A percentile compares a stretch with the other conserved stretches of the same genome.
Conservation (phyloP, 139 green algal genomes). For the Marvania coccoides region DNA sequence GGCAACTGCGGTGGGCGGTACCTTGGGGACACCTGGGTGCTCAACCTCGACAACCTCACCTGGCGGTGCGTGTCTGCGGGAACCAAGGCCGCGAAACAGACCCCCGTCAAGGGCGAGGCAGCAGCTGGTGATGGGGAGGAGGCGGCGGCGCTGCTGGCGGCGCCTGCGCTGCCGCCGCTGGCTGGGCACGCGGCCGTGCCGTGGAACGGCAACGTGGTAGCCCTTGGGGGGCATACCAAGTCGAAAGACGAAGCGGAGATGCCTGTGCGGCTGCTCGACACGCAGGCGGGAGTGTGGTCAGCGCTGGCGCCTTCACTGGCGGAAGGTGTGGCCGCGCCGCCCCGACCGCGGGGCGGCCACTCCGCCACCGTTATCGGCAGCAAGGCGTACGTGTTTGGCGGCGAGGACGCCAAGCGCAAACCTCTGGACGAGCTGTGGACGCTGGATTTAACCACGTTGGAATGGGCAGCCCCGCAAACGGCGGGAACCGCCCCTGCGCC, state of each 20-base stretch:
- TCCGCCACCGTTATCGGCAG: conserved; percentile 49
- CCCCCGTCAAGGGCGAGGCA: too few relatives aligned
- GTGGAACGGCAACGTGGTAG: conserved; percentile 53
- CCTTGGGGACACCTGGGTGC: conserved; percentile 73
- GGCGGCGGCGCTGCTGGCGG: not conserved
- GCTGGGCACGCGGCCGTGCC: conserved; percentile 48
- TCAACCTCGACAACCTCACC: conserved; percentile 63
- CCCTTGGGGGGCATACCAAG: conserved; percentile 75
- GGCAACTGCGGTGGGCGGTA: conserved; percentile 87
- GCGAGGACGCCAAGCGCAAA: conserved; percentile 62
- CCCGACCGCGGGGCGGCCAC: conserved; percentile 67
- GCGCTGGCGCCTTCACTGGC: not conserved
- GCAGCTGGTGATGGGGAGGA: not conserved
- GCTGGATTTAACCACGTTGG: conserved; percentile 57
- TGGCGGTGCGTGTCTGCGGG: conserved; percentile 44
- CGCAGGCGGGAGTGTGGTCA: conserved; percentile 40
- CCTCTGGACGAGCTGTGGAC: conserved; percentile 56
- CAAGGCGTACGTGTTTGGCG: conserved; percentile 74
- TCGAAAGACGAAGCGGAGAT: conserved; percentile 45
- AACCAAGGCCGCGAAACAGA: not conserved
- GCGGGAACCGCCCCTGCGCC: conserved; percentile 33
- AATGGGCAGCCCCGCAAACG: conserved; percentile 30
- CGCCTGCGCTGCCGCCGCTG: conserved; percentile 32
- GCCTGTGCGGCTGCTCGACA: conserved; percentile 59
- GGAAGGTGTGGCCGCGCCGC: conserved; percentile 19